These are phyloP conservation scores for Tetrapisispora arboricola DNA, from an alignment of 805 yeast genomes.

Conservation along the genomic window DNA sequence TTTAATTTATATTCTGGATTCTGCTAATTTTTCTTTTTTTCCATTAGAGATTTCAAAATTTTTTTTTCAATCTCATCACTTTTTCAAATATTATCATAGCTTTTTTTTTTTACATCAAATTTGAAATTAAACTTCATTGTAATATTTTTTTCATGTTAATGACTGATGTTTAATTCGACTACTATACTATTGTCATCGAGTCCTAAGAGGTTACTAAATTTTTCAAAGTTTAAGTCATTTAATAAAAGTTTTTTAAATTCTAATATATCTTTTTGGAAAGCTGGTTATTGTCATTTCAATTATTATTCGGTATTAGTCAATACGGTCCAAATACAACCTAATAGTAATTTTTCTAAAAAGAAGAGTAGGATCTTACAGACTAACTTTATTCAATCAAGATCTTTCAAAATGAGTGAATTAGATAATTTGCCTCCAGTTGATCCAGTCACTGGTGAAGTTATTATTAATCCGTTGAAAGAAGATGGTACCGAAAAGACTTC, in stretches of 20 bases:
- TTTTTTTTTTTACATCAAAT: background rate
- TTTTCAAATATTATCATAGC: background rate
- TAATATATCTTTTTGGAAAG: background rate
- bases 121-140: background rate
- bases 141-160: background rate
- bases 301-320: background rate
- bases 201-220: background rate
- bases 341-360: background rate
- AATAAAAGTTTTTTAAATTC: background rate
- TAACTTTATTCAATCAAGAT: constrained; percentile 7
- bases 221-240: background rate
- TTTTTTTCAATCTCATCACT: background rate
- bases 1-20: too few relatives aligned
- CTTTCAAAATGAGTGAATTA: constrained; percentile 23
- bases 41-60: too few relatives aligned
- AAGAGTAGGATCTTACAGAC: background rate
- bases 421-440: constrained; percentile 28
- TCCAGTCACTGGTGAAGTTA: constrained; percentile 29
- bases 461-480: constrained; percentile 30
- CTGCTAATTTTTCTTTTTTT: too few relatives aligned
- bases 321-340: background rate
- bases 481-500: constrained; percentile 52
- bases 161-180: constrained; percentile 1
- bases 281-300: background rate
- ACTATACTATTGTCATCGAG: background rate